Base-by-base conservation (phyloP, 805 yeast species). In the Yamadazyma olivae region DNA sequence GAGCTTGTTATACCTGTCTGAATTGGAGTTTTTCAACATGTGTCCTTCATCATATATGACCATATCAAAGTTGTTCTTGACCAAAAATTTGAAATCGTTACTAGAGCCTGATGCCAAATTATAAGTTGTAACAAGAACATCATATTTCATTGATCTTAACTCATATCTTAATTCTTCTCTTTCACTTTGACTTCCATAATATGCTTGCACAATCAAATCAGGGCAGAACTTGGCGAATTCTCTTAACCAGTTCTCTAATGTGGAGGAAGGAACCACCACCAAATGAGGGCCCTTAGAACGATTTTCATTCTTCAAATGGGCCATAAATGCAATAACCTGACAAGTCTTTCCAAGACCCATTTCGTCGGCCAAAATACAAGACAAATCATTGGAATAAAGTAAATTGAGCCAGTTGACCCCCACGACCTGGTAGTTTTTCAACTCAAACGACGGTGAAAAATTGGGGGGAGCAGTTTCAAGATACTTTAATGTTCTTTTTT, bases 341-440 rank as follows among this genome's bases (percentile, higher is more conserved):
- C 95, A 84, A 0, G 99, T 93, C 56, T 93, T 93, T 41, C 99
- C 99, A 32, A 93, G 69, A 4, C 95, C 99, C 99, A 93, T 93
- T 57, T 93, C 99, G 64, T 93, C 99, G 0, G 99, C 99, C 32
- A 93, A 67, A 38, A 93, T 93, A 63, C 99, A 90, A 5, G 96
- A 88, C 38, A 93, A 69, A 13, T 79, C 73, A 53, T 83, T 79
- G 40, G 77, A 78, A 57, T 91, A 93, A 20, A 93, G 68, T 36
- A 91, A 59, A 43, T 81, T 73, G 36, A 93, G 67, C 99, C 99
- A 93, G 57, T 93, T 93, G 35, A 93, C 64, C 30, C 99, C 99
- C n/a, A 90, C 95, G 49, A 89, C 93, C 65, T 93, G 99, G 59
- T 93, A 93, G 52, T 78, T 81, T 52, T 91, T 93, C 49, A 93